Percentiles rank a stretch among this genome's conserved stretches.
phyloP scores from a whole-genome alignment of 495 filamentous ascomycete species.

The Penicillium cinerascens region DNA sequence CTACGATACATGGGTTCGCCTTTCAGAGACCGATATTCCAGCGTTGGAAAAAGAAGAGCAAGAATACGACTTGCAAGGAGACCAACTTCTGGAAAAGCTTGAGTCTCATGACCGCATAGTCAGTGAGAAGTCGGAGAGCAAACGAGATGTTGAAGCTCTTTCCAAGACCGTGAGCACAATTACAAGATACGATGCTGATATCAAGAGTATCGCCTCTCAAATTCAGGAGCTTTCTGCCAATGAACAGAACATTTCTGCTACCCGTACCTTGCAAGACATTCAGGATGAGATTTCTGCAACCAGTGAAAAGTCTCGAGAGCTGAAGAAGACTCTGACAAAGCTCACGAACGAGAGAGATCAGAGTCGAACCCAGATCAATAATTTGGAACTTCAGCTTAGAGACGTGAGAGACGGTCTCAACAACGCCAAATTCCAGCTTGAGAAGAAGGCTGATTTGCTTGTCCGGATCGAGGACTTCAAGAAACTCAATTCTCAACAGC shows the following conservation, averaged over 20 bases:
- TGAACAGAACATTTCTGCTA: constrained; percentile 59
- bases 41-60: constrained; percentile 58
- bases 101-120: constrained; percentile 73
- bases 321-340: constrained; percentile 60
- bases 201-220: constrained; percentile 63
- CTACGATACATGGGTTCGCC: constrained; percentile 69
- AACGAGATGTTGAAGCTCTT: constrained; percentile 71
- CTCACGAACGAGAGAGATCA: constrained; percentile 68
- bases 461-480: constrained; percentile 69
- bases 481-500: constrained; percentile 61
- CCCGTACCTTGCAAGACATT: constrained; percentile 76
- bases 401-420: constrained; percentile 67
- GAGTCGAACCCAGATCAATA: constrained; percentile 59
- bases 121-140: constrained; percentile 58
- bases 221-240: constrained; percentile 68
- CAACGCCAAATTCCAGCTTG: constrained; percentile 66
- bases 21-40: constrained; percentile 69
- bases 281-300: constrained; percentile 66
- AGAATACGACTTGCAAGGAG: constrained; percentile 51
- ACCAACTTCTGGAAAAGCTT: constrained; percentile 57
- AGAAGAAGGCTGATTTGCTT: constrained; percentile 67
- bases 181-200: constrained; percentile 64
- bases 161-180: constrained; percentile 74
- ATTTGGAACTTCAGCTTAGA: constrained; percentile 66
- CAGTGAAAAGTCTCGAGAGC: constrained; percentile 61